A percentile compares a stretch with the other conserved stretches of the same genome.
phyloP scores from a whole-genome alignment of 192 early-diverging fungal genomes.

The Podila minutissima region DNA sequence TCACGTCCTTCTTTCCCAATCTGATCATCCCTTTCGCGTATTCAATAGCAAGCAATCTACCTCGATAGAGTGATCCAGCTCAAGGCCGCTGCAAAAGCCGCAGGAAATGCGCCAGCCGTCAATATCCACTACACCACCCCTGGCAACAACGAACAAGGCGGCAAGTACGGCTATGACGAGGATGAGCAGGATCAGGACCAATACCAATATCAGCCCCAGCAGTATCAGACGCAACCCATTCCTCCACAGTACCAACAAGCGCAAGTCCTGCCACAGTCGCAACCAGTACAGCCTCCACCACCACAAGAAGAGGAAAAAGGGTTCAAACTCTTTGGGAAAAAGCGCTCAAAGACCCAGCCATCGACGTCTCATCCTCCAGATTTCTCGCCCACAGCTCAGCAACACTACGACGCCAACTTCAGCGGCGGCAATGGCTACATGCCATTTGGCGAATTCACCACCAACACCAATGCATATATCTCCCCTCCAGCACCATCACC shows the following conservation, averaged over 20 bases:
- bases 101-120: not conserved
- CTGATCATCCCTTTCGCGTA: constrained; percentile 2
- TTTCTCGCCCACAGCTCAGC: not conserved
- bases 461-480: not conserved
- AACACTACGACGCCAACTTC: not conserved
- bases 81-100: constrained; percentile 10
- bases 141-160: too few species aligned
- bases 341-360: constrained; percentile 25
- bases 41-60: constrained; percentile 41
- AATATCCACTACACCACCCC: not conserved
- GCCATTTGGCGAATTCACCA: constrained; percentile 3
- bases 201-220: not conserved
- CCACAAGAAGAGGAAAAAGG: constrained; percentile 5
- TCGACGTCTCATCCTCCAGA: constrained; percentile 7
- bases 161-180: not conserved
- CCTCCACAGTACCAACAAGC: constrained; percentile 15
- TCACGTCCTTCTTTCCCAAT: not conserved
- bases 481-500: constrained; percentile 1
- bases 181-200: not conserved
- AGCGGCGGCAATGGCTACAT: constrained; percentile 4
- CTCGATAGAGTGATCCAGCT: constrained; percentile 35
- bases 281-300: not conserved
- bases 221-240: not conserved
- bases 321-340: constrained; percentile 12
- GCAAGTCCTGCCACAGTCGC: constrained; percentile 6